Conservation (phyloP, 768 basidiomycete species). For the Rhodocollybia butyracea region DNA sequence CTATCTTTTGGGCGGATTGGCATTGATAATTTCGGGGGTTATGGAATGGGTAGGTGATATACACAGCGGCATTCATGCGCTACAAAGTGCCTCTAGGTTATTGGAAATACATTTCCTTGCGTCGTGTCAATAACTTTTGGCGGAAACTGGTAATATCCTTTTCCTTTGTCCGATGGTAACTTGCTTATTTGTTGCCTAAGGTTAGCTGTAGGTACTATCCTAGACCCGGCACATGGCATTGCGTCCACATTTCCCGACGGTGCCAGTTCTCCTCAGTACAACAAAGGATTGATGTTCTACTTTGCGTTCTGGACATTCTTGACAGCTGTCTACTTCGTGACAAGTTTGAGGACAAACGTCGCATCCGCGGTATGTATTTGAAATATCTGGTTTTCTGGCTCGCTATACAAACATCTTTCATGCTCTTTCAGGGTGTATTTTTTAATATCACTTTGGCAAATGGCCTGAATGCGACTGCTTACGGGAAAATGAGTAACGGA, state of each 20-base stretch:
- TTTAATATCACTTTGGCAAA: conserved; percentile 1
- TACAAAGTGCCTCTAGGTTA: conserved; percentile 4
- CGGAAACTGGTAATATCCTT: conserved; percentile 12
- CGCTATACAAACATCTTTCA: background rate
- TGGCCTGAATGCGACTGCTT: background rate
- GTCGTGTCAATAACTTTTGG: conserved; percentile 16
- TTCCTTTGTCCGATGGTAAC: background rate
- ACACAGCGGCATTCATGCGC: background rate
- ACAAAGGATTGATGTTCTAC: conserved; percentile 9
- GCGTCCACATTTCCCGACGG: conserved; percentile 8
- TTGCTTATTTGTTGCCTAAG: background rate
- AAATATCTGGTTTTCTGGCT: background rate
- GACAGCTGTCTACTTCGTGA: background rate
- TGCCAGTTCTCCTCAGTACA: conserved; percentile 16
- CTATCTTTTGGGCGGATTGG: conserved; percentile 16
- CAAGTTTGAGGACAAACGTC: conserved; percentile 5
- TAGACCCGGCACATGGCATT: conserved; percentile 14
- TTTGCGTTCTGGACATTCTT: conserved; percentile 3
- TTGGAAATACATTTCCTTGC: conserved; percentile 18
- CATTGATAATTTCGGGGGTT: conserved; percentile 14
- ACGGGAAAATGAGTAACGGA: background rate
- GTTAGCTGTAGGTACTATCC: conserved; percentile 12
- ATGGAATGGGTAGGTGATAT: conserved; percentile 16
- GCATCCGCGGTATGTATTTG: background rate
- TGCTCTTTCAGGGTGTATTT: background rate